A percentile compares a stretch with the other conserved stretches of the same genome.
phyloP scores from a whole-genome alignment of 371 early-diverging fungal species.

The Mortierella sp. region DNA sequence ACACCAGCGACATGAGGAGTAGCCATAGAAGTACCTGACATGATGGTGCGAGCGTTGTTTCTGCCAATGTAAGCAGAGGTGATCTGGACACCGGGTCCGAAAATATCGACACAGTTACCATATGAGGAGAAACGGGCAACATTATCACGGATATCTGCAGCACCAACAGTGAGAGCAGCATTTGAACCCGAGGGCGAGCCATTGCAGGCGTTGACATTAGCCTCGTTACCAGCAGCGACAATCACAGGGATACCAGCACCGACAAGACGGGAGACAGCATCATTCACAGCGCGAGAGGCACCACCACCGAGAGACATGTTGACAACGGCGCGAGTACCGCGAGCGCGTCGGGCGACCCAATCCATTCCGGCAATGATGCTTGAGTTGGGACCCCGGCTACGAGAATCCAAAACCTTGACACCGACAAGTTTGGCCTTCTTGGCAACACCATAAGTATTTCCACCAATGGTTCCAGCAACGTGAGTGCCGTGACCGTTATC shows the following conservation, averaged over 20 bases:
- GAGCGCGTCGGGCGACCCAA: slow-evolving; percentile 63
- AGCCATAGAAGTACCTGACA: slow-evolving; percentile 74
- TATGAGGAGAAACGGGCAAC: slow-evolving; percentile 73
- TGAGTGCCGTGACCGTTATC: slow-evolving; percentile 75
- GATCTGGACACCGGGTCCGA: slow-evolving; percentile 48
- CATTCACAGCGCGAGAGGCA: slow-evolving; percentile 67
- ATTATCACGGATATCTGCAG: slow-evolving; percentile 70
- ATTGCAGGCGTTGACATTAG: slow-evolving; percentile 77
- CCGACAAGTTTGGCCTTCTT: slow-evolving; percentile 85
- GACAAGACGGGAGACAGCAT: slow-evolving; percentile 71
- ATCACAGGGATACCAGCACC: slow-evolving; percentile 45
- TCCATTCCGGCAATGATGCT: slow-evolving; percentile 80
- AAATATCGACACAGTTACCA: slow-evolving; percentile 44
- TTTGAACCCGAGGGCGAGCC: slow-evolving; percentile 82
- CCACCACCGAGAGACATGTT: slow-evolving; percentile 83
- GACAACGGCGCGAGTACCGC: slow-evolving; percentile 56
- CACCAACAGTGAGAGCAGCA: slow-evolving; percentile 87
- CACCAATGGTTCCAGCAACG: slow-evolving; percentile 83
- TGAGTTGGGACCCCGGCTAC: slow-evolving; percentile 73
- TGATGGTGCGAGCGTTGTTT: slow-evolving; percentile 18
- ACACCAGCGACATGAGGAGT: slow-evolving; percentile 83
- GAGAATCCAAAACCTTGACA: slow-evolving; percentile 82
- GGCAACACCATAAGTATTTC: slow-evolving; percentile 85
- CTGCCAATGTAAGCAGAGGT: slow-evolving; percentile 31
- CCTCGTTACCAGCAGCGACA: slow-evolving; percentile 94